These are phyloP conservation scores for Solanum clarkiae DNA, from an alignment of 257 asterid species.

Conservation along the genomic window DNA sequence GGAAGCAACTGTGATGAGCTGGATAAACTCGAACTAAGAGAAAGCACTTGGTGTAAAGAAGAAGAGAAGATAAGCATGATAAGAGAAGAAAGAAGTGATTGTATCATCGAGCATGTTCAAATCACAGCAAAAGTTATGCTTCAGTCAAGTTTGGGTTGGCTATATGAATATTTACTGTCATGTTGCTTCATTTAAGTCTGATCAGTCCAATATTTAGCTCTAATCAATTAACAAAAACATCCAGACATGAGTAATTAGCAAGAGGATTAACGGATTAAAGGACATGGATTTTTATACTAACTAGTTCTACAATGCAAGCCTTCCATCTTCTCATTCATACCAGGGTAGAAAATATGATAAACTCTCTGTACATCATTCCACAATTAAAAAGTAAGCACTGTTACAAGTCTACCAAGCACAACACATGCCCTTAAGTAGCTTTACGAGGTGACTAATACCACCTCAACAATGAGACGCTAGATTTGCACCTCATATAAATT, in stretches of 20 bases:
- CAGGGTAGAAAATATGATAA: neutral
- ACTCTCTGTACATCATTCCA: neutral
- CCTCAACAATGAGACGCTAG: neutral
- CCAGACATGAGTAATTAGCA: neutral
- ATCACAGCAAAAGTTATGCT: neutral
- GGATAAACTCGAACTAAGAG: neutral
- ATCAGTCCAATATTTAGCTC: neutral
- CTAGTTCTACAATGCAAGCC: neutral
- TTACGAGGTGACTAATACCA: neutral
- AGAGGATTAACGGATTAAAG: neutral
- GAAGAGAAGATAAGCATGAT: neutral
- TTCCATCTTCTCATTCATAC: neutral
- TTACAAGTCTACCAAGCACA: neutral
- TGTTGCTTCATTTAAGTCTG: neutral
- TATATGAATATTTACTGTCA: neutral
- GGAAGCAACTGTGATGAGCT: neutral
- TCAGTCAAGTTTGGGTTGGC: neutral
- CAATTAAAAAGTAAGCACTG: neutral
- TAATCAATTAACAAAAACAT: neutral
- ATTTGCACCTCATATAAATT: neutral
- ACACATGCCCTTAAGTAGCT: neutral
- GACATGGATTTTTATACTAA: neutral
- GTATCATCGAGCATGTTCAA: neutral
- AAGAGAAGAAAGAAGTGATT: neutral
- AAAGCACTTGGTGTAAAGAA: neutral